Evolutionary conservation across 805 yeast species (phyloP).

Genomic region (Metschnikowia henanensis): DNA sequence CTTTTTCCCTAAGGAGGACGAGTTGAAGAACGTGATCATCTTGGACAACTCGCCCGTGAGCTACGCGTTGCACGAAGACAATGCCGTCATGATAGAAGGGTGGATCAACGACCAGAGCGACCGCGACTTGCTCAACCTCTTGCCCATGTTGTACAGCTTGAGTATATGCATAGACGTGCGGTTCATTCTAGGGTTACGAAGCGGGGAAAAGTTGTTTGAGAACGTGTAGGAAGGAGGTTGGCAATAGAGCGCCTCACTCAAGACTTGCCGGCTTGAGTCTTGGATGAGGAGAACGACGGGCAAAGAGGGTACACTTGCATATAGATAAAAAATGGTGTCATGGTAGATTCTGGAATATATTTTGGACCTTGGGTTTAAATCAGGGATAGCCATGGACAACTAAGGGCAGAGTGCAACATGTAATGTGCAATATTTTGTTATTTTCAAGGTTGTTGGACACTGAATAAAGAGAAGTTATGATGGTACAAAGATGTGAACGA

Average conservation of each 20-base stretch:
- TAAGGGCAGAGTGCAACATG: no score
- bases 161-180: slow-evolving; percentile 85
- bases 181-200: slow-evolving; percentile 67
- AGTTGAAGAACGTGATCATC: slow-evolving; percentile 67
- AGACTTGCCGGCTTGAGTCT: slow-evolving; percentile 12
- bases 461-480: no score
- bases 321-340: not conserved
- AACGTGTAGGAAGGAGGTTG: no score
- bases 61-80: slow-evolving; percentile 78
- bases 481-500: no score
- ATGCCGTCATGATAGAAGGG: slow-evolving; percentile 93
- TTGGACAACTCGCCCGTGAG: slow-evolving; percentile 94
- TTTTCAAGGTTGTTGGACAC: no score
- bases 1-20: slow-evolving; percentile 60
- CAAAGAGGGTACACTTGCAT: not conserved
- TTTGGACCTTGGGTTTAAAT: no score
- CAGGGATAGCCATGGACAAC: no score
- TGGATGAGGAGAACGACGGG: not conserved
- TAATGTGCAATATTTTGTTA: no score
- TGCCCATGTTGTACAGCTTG: slow-evolving; percentile 78
- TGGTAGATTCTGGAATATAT: no score
- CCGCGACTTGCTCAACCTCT: slow-evolving; percentile 71
- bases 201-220: slow-evolving; percentile 67
- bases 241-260: no score
- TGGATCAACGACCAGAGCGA: slow-evolving; percentile 98